These are phyloP conservation scores for Phytophthora sp. DNA, from an alignment of 352 stramenopile species.

Conservation along the genomic window DNA sequence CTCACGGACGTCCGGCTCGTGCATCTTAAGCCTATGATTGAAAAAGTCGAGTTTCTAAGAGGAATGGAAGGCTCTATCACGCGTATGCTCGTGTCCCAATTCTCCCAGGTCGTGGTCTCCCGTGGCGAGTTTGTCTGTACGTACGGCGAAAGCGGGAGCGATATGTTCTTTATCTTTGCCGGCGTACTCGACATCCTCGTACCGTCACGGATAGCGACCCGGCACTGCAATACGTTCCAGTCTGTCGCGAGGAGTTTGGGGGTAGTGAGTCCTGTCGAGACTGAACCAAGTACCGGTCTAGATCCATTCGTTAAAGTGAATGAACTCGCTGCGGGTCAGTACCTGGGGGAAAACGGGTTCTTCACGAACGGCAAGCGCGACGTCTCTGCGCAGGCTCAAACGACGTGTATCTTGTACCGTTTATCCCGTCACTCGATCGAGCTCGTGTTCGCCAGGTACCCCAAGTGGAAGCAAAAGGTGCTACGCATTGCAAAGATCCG, in stretches of 20 bases:
- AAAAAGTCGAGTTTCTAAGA: constrained; percentile 69
- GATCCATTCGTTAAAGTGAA: constrained; percentile 40
- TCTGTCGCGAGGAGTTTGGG: too few species aligned
- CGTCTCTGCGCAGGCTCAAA: constrained; percentile 53
- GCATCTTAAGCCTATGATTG: constrained; percentile 71
- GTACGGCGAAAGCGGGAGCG: constrained; percentile 57
- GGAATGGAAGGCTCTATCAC: constrained; percentile 65
- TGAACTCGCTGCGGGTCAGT: constrained; percentile 55
- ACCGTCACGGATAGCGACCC: constrained; percentile 16
- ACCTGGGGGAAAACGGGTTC: constrained; percentile 74
- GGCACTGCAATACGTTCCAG: constrained; percentile 19
- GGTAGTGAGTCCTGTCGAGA: too few species aligned
- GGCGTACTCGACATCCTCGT: constrained; percentile 54
- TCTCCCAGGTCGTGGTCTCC: constrained; percentile 64
- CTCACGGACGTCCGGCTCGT: constrained; percentile 73
- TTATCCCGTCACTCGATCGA: constrained; percentile 71
- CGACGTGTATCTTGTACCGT: constrained; percentile 76
- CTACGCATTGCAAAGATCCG: constrained; percentile 56
- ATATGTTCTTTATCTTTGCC: constrained; percentile 83
- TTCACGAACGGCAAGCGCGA: constrained; percentile 64
- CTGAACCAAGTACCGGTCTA: too few species aligned
- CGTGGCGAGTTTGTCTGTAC: constrained; percentile 64
- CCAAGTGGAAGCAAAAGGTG: constrained; percentile 61
- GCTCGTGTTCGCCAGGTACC: constrained; percentile 49
- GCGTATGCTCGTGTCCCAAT: constrained; percentile 72